Conservation (phyloP, 805 yeast genomes). For the Dipodascus albidus region DNA sequence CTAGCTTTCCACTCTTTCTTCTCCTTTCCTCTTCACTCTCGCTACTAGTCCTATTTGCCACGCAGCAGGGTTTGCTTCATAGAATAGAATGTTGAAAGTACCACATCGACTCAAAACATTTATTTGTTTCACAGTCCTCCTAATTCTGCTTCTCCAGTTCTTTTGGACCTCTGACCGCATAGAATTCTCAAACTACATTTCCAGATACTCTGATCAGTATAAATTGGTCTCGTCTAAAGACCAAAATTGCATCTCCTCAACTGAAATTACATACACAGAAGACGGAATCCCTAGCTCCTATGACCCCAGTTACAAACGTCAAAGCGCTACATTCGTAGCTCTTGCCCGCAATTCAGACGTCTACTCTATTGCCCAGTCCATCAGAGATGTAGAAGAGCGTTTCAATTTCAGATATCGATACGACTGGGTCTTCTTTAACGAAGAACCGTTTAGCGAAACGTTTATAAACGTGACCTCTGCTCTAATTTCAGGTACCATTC, state of each 20-base stretch:
- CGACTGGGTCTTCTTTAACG: conserved; percentile 90
- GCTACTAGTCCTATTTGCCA: background rate
- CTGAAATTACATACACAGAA: background rate
- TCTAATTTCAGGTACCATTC: conserved; percentile 53
- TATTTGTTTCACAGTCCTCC: background rate
- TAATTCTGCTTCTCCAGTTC: background rate
- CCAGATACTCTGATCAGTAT: background rate
- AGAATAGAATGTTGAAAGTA: background rate
- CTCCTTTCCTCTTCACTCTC: background rate
- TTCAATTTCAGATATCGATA: conserved; percentile 68
- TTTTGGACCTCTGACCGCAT: background rate
- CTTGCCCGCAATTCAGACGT: conserved; percentile 63
- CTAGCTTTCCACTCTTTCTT: background rate
- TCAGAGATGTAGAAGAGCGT: conserved; percentile 63
- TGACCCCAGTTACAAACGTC: conserved; percentile 16
- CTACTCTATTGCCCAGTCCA: conserved; percentile 44
- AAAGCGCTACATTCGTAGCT: conserved; percentile 37
- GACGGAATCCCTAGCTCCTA: background rate
- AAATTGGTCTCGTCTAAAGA: background rate
- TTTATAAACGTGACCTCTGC: conserved; percentile 45
- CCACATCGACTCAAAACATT: background rate
- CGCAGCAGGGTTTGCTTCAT: background rate
- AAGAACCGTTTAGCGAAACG: conserved; percentile 60
- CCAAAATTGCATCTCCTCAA: background rate
- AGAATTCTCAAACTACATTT: background rate